Evolutionary conservation across 208 protist genomes (phyloP), one percentile per base, ranked within the genome.

Genomic region (Leptomonas pyrrhocoris): DNA sequence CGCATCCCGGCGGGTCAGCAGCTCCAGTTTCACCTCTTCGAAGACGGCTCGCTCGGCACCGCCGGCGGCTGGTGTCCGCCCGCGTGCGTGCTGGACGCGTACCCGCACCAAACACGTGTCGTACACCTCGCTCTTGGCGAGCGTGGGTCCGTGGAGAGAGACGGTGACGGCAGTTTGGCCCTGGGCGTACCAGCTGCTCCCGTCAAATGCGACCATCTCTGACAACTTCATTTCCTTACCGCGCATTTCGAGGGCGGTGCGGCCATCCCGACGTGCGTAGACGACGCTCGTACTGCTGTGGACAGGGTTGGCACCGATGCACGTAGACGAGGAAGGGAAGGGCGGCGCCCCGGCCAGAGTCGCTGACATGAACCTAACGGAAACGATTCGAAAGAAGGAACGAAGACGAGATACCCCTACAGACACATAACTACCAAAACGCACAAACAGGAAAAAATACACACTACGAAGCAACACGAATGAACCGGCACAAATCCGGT

Each of bases 101-200:
- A 80, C 68, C 0, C 64, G 65, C 34, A 89, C 58, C 1, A 65
- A 30, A 53, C 84, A 86, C 40, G 65, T 72, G 45, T 77, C 66
- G 65, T 88, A 86, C 58, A 72, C 65, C 4, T 76, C 68, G 19
- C 74, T 73, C 50, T 79, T 80, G 8, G 84, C 84, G 13, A 81
- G 62, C 0, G 79, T 84, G 2, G 93, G 93, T 21, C 93, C 93
- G 68, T 90, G 85, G 13, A 97, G 30, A 23, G 83, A 61, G 50
- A 80, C 88, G 38, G 79, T 48, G 7, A 95, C 86, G 30, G 85
- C 67, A 4, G 86, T 93, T 50, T 72, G 60, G 2, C 91, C 93
- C 55, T 97, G 90, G 16, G 83, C 66, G 64, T 94, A 97, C 74
- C 77, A 87, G 48, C 79, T 67, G 55, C 87, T 92, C 38, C 89